These are phyloP conservation scores for Meyerozyma athensensis DNA, from an alignment of 1,139 yeast genomes.

Conservation along the genomic window DNA sequence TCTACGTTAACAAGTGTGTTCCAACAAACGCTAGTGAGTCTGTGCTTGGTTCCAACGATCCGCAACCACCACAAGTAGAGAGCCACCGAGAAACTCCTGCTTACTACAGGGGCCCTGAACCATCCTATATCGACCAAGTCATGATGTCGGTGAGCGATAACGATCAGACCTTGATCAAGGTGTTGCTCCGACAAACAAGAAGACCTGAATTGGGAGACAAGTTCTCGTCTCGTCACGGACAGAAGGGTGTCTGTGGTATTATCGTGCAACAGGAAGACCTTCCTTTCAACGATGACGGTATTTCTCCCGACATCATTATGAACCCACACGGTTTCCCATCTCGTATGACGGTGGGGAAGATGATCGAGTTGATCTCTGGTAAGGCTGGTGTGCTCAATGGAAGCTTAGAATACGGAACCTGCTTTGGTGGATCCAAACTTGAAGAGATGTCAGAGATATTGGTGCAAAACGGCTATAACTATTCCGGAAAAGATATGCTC, in stretches of 20 bases:
- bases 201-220: constrained; percentile 98
- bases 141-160: constrained; percentile 96
- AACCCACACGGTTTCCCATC: constrained; percentile 99
- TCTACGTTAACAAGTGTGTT: constrained; percentile 85
- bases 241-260: constrained; percentile 98
- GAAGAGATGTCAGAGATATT: constrained; percentile 94
- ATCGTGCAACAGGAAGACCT: constrained; percentile 94
- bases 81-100: constrained; percentile 90
- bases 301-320: constrained; percentile 93
- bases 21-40: constrained; percentile 85
- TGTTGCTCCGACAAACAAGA: constrained; percentile 88
- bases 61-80: constrained; percentile 30
- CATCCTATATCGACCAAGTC: constrained; percentile 92
- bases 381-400: constrained; percentile 97
- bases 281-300: constrained; percentile 90
- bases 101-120: constrained; percentile 89
- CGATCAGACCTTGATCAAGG: constrained; percentile 92
- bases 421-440: constrained; percentile 94
- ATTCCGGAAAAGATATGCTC: constrained; percentile 96
- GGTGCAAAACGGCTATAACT: constrained; percentile 87
- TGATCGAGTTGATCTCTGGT: constrained; percentile 94
- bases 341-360: constrained; percentile 99
- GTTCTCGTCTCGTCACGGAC: constrained; percentile 88
- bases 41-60: constrained; percentile 45
- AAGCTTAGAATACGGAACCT: constrained; percentile 88